A percentile compares a stretch with the other conserved stretches of the same genome.
Conservation (phyloP, 2,329 filamentous ascomycete genomes). For the Blastomyces gilchristii region DNA sequence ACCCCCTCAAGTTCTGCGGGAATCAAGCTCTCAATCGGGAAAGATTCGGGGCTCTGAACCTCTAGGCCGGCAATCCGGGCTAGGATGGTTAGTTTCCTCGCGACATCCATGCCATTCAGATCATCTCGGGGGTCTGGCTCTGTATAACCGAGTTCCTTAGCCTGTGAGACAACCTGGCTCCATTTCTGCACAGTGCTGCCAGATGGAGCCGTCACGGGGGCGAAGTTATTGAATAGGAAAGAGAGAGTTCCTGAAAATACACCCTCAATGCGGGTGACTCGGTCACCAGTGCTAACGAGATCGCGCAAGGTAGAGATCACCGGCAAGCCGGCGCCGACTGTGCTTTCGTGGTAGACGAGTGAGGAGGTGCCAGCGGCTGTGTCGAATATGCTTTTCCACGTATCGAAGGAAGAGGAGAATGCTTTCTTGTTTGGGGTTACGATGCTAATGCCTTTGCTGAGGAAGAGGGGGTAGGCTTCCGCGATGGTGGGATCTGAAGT, state of each 20-base stretch:
- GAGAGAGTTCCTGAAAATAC: slow-evolving; percentile 97
- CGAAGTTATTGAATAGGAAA: slow-evolving; percentile 96
- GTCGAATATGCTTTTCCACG: slow-evolving; percentile 82
- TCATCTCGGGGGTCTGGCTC: slow-evolving; percentile 82
- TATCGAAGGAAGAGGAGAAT: slow-evolving; percentile 67
- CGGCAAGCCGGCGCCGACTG: slow-evolving; percentile 84
- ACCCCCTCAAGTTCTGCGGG: slow-evolving; percentile 73
- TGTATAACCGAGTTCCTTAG: slow-evolving; percentile 86
- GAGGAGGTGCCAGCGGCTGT: slow-evolving; percentile 55
- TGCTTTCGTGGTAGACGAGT: slow-evolving; percentile 89
- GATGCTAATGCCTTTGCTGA: slow-evolving; percentile 73
- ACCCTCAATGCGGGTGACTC: slow-evolving; percentile 85
- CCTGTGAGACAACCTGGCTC: slow-evolving; percentile 83
- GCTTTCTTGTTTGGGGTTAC: slow-evolving; percentile 99
- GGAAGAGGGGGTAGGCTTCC: slow-evolving; percentile 67
- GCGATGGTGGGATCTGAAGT: slow-evolving; percentile 85
- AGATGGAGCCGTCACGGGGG: slow-evolving; percentile 63
- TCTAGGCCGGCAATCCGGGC: slow-evolving; percentile 74
- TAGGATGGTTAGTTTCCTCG: slow-evolving; percentile 91
- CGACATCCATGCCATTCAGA: slow-evolving; percentile 79
- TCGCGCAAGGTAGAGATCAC: slow-evolving; percentile 91
- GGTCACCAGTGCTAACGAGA: slow-evolving; percentile 85
- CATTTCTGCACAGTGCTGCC: slow-evolving; percentile 51
- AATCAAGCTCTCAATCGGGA: slow-evolving; percentile 90
- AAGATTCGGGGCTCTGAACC: slow-evolving; percentile 72